Evolutionary conservation across 306 rosid species (phyloP).

Genomic region (Leucaena leucocephala): DNA sequence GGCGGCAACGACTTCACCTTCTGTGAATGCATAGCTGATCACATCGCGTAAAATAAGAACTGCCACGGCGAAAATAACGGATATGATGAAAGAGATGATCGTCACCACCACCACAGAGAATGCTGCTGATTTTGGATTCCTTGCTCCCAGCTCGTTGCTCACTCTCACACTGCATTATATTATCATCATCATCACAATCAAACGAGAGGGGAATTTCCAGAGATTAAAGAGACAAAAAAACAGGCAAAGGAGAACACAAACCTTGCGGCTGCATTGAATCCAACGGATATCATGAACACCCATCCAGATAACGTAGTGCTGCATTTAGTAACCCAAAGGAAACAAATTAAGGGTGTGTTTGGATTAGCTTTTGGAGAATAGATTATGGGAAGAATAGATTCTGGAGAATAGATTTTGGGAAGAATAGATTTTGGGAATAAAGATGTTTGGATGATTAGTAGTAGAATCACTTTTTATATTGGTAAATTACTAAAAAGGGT

Average conservation of each 20-base stretch:
- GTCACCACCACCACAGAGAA: slow-evolving; percentile 70
- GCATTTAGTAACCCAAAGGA: slow-evolving; percentile 34
- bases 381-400: too few species aligned
- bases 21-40: slow-evolving; percentile 74
- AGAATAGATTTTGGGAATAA: too few species aligned
- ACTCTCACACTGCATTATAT: slow-evolving; percentile 70
- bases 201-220: neutral
- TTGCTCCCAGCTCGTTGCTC: slow-evolving; percentile 79
- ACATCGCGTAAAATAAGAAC: slow-evolving; percentile 55
- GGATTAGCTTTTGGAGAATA: too few species aligned
- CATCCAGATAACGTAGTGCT: slow-evolving; percentile 69
- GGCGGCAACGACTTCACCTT: slow-evolving; percentile 71
- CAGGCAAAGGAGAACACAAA: slow-evolving; percentile 2
- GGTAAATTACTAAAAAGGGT: too few species aligned
- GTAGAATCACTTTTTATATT: too few species aligned
- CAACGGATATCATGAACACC: slow-evolving; percentile 83
- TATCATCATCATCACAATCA: neutral
- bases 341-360: too few species aligned
- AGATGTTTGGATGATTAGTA: too few species aligned
- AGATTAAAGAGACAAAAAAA: neutral
- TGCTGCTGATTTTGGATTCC: slow-evolving; percentile 71
- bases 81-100: slow-evolving; percentile 55
- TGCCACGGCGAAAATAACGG: slow-evolving; percentile 45
- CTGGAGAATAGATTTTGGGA: too few species aligned
- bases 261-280: slow-evolving; percentile 92